Percentiles rank a stretch among this genome's conserved stretches.
These are phyloP conservation scores for Cladosporium sp. DNA, from an alignment of 2,329 filamentous ascomycete genomes.

Conservation along the genomic window DNA sequence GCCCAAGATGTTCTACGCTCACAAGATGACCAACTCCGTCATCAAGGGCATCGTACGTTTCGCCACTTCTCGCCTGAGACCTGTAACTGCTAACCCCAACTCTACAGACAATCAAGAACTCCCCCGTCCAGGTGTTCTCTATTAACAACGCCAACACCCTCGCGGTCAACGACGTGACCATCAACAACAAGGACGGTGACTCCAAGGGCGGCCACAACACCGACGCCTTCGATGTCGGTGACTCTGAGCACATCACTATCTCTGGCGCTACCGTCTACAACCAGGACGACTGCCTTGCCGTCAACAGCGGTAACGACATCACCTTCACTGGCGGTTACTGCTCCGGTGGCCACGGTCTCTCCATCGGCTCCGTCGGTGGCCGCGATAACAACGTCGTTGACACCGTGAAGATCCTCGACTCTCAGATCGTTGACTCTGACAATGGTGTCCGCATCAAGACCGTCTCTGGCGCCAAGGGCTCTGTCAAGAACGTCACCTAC, in stretches of 20 bases:
- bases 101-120: constrained; percentile 47
- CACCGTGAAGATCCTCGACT: constrained; percentile 49
- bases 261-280: constrained; percentile 31
- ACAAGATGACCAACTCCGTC: constrained; percentile 52
- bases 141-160: constrained; percentile 48
- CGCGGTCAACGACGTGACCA: constrained; percentile 52
- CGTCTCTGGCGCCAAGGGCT: constrained; percentile 50
- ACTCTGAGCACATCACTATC: constrained; percentile 29
- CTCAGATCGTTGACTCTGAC: constrained; percentile 47
- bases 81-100: background rate
- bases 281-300: constrained; percentile 35
- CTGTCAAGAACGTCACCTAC: constrained; percentile 56
- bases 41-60: constrained; percentile 43
- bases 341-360: constrained; percentile 54
- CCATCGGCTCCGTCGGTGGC: constrained; percentile 57
- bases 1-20: constrained; percentile 64
- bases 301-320: constrained; percentile 43
- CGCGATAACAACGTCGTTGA: constrained; percentile 52
- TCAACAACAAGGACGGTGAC: constrained; percentile 60
- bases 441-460: constrained; percentile 58
- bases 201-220: constrained; percentile 33
- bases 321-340: constrained; percentile 46
- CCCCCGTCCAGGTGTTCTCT: constrained; percentile 56
- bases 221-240: constrained; percentile 34
- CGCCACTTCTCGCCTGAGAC: too few species aligned